phyloP scores from a whole-genome alignment of 306 rosid genomes.

The Castanea mollissima region DNA sequence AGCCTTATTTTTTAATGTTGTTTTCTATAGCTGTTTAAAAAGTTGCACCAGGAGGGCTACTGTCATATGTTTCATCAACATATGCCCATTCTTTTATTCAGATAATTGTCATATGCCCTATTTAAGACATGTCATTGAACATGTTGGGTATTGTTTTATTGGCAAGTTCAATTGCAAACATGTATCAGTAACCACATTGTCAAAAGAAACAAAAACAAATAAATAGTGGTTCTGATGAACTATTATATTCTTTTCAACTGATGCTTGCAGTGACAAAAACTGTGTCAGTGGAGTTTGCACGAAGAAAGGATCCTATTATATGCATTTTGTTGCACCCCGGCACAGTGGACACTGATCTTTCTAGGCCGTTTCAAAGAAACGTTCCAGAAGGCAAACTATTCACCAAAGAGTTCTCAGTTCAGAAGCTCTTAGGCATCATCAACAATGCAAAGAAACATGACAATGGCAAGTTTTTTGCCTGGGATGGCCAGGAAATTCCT shows the following conservation, averaged over 20 bases:
- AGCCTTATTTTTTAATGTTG: neutral
- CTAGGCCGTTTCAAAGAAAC: slow-evolving; percentile 91
- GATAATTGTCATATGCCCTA: neutral
- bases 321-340: slow-evolving; percentile 97
- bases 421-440: slow-evolving; percentile 70
- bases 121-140: neutral
- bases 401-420: slow-evolving; percentile 73
- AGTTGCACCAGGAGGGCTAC: too few relatives aligned
- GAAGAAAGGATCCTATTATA: slow-evolving; percentile 73
- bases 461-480: slow-evolving; percentile 89
- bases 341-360: slow-evolving; percentile 96
- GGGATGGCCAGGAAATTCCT: slow-evolving; percentile 98
- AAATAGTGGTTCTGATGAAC: slow-evolving; percentile 17
- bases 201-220: neutral
- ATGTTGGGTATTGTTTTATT: neutral
- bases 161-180: neutral
- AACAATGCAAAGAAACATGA: slow-evolving; percentile 57
- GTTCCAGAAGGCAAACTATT: slow-evolving; percentile 78
- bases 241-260: neutral
- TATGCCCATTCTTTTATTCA: neutral
- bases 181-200: neutral
- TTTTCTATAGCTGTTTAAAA: neutral
- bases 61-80: neutral
- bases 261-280: slow-evolving; percentile 66
- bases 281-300: slow-evolving; percentile 64